phyloP scores from a whole-genome alignment of 352 stramenopile species.

The Blastocystis sp. region DNA sequence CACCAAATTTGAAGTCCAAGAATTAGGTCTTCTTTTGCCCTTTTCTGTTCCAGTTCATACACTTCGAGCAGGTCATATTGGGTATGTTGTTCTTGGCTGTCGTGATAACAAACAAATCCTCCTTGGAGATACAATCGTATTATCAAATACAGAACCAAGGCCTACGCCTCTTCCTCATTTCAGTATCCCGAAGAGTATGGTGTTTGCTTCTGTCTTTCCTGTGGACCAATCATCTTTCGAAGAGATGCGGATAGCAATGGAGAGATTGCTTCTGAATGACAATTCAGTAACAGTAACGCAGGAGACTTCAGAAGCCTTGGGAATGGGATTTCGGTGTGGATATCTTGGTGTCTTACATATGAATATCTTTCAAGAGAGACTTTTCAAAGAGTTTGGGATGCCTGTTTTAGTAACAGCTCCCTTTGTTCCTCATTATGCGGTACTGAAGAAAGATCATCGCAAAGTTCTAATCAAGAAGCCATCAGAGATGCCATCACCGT shows the following conservation, averaged over 20 bases:
- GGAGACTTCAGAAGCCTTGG: slow-evolving; percentile 87
- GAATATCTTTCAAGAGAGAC: slow-evolving; percentile 95
- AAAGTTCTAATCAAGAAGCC: slow-evolving; percentile 41
- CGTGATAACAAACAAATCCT: slow-evolving; percentile 92
- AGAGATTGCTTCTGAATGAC: slow-evolving; percentile 94
- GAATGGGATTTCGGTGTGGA: slow-evolving; percentile 90
- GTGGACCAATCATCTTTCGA: slow-evolving; percentile 91
- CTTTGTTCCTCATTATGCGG: slow-evolving; percentile 91
- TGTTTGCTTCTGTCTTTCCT: slow-evolving; percentile 97
- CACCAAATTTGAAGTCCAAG: slow-evolving; percentile 27
- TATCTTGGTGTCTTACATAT: slow-evolving; percentile 96
- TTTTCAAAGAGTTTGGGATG: slow-evolving; percentile 93
- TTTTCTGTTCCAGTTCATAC: slow-evolving; percentile 45
- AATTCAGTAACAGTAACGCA: slow-evolving; percentile 89
- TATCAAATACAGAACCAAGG: background rate
- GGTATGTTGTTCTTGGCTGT: slow-evolving; percentile 89
- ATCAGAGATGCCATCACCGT: slow-evolving; percentile 26
- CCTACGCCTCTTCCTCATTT: slow-evolving; percentile 71
- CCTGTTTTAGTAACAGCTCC: slow-evolving; percentile 94
- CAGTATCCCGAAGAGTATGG: slow-evolving; percentile 83
- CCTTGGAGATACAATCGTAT: slow-evolving; percentile 83
- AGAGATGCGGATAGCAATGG: slow-evolving; percentile 88
- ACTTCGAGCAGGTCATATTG: slow-evolving; percentile 46
- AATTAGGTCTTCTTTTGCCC: slow-evolving; percentile 51
- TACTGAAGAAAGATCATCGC: slow-evolving; percentile 63